These are phyloP conservation scores for Mangifera indica DNA, from an alignment of 345 rosid species.

Conservation along the genomic window DNA sequence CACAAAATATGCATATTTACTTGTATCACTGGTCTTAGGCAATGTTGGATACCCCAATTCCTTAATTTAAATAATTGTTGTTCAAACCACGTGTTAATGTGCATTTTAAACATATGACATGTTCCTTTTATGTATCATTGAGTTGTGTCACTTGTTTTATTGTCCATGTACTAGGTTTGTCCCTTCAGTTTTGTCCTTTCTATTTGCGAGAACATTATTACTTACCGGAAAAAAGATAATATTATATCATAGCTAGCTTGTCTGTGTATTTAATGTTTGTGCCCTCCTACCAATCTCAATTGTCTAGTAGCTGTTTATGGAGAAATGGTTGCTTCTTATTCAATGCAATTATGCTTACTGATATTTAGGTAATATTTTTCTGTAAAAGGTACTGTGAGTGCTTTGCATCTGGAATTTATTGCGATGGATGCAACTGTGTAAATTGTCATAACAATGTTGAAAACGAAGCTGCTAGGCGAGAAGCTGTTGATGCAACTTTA, in stretches of 20 bases:
- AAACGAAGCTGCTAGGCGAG: constrained; percentile 84
- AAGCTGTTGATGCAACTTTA: constrained; percentile 90
- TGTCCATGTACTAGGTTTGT: not conserved
- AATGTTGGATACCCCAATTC: not conserved
- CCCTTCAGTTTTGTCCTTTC: not conserved
- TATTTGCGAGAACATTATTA: not conserved
- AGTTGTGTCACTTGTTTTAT: not conserved
- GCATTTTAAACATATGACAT: not conserved
- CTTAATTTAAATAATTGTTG: not conserved
- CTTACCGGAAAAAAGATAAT: not conserved
- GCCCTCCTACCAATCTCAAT: constrained; percentile 2
- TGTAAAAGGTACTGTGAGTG: constrained; percentile 89
- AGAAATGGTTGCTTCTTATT: not conserved
- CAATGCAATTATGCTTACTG: constrained; percentile 7
- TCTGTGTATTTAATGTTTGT: not conserved
- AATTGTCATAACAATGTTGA: constrained; percentile 95
- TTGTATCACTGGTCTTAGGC: not conserved
- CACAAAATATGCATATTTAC: not conserved
- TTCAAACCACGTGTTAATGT: not conserved
- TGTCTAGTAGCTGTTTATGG: not conserved
- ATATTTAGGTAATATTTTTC: constrained; percentile 10
- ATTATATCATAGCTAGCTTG: not conserved
- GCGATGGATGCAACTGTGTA: constrained; percentile 97
- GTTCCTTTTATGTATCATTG: not conserved
- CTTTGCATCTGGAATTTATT: constrained; percentile 93